Percentiles rank a stretch among this genome's conserved stretches.
Evolutionary conservation across 306 rosid species (phyloP).

Genomic region (Cicer pinnatifidum): DNA sequence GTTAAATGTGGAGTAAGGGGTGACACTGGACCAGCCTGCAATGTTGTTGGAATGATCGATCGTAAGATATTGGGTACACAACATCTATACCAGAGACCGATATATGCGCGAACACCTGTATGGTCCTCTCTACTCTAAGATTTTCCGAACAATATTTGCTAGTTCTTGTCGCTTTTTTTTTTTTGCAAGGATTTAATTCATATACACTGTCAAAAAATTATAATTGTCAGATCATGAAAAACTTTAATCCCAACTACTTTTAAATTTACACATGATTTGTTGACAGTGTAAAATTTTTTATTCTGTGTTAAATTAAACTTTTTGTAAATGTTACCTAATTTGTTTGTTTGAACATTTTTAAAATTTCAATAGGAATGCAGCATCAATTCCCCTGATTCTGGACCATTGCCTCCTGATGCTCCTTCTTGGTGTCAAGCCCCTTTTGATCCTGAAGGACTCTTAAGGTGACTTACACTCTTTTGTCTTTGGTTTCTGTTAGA

Average conservation of each 20-base stretch:
- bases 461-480: slow-evolving; percentile 59
- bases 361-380: slow-evolving; percentile 73
- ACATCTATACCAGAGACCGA: slow-evolving; percentile 70
- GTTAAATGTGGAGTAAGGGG: slow-evolving; percentile 89
- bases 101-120: slow-evolving; percentile 77
- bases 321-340: neutral
- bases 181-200: neutral
- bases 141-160: neutral
- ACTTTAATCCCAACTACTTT: neutral
- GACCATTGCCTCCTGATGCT: slow-evolving; percentile 86
- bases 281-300: neutral
- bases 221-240: neutral
- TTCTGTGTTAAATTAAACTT: neutral
- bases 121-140: slow-evolving; percentile 20
- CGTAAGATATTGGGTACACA: slow-evolving; percentile 71
- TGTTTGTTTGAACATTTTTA: neutral
- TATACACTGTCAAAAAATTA: neutral
- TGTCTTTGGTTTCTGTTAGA: neutral
- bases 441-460: slow-evolving; percentile 96
- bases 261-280: neutral
- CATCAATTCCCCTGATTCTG: slow-evolving; percentile 77
- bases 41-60: slow-evolving; percentile 90
- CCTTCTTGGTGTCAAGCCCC: slow-evolving; percentile 99
- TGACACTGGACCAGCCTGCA: slow-evolving; percentile 84
- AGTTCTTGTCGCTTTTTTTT: neutral